These are phyloP conservation scores for Penicillium manginii DNA, from an alignment of 495 filamentous ascomycete genomes.

Conservation along the genomic window DNA sequence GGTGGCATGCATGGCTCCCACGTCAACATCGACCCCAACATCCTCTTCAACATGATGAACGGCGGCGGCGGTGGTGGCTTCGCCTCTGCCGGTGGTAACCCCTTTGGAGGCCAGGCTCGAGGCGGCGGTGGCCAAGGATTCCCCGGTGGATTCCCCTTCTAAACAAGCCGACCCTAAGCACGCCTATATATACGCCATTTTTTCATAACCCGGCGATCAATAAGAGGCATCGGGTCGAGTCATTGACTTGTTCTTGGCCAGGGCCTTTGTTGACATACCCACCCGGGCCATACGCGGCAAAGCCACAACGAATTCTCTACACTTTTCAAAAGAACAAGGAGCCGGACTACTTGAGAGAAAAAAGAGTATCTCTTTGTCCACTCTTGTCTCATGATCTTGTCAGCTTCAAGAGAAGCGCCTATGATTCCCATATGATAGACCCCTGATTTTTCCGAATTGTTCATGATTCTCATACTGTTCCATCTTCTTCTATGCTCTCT, in stretches of 20 bases:
- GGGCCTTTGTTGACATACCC: background rate
- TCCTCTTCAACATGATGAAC: constrained; percentile 62
- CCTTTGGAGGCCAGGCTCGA: constrained; percentile 40
- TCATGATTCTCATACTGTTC: background rate
- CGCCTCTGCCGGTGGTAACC: constrained; percentile 47
- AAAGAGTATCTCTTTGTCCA: background rate
- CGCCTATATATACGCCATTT: background rate
- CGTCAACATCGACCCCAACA: constrained; percentile 58
- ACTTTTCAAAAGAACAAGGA: background rate
- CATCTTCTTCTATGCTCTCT: background rate
- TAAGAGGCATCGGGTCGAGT: background rate
- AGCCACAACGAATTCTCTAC: constrained; percentile 1
- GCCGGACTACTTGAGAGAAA: background rate
- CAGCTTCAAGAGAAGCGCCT: constrained; percentile 2
- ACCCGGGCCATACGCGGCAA: background rate
- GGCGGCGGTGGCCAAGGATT: constrained; percentile 44
- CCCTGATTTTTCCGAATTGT: background rate
- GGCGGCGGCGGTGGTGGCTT: constrained; percentile 48
- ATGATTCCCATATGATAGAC: constrained; percentile 4
- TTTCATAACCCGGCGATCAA: background rate
- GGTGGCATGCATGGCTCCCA: constrained; percentile 55
- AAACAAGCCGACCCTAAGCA: constrained; percentile 11
- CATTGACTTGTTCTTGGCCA: background rate
- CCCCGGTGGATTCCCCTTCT: constrained; percentile 48
- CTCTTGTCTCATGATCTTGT: constrained; percentile 1